A percentile compares a stretch with the other conserved stretches of the same genome.
These are phyloP conservation scores for Microdochium trichocladiopsis DNA, from an alignment of 2,329 filamentous ascomycete genomes.

Conservation along the genomic window DNA sequence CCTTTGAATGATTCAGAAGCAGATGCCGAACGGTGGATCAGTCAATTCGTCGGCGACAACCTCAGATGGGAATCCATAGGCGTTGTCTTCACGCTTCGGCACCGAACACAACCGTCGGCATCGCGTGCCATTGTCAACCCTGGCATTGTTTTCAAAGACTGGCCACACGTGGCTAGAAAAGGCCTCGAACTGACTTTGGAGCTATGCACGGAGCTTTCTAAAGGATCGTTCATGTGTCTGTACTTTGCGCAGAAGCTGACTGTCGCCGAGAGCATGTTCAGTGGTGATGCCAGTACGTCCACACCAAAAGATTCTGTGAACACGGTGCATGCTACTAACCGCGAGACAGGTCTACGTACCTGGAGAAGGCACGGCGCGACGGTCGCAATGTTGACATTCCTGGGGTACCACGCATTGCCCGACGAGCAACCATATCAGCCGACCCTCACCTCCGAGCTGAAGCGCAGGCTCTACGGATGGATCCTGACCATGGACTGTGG, in stretches of 20 bases:
- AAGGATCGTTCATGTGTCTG: constrained; percentile 15
- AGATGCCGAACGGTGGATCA: constrained; percentile 27
- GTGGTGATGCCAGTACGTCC: constrained; percentile 17
- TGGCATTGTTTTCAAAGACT: background rate
- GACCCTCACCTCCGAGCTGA: constrained; percentile 15
- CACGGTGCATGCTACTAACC: background rate
- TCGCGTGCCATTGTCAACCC: background rate
- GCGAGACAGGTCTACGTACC: constrained; percentile 14
- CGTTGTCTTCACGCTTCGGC: constrained; percentile 19
- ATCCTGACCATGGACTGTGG: constrained; percentile 21
- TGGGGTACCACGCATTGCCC: constrained; percentile 41
- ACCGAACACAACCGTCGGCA: background rate
- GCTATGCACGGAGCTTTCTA: constrained; percentile 15
- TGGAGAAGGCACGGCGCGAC: constrained; percentile 18
- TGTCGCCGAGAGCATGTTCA: constrained; percentile 10
- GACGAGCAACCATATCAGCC: constrained; percentile 14
- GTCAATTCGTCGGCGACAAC: constrained; percentile 27
- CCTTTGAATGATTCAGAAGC: constrained; percentile 26
- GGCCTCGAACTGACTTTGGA: constrained; percentile 9
- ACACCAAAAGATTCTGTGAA: background rate
- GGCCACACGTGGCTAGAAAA: constrained; percentile 2
- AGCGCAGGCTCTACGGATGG: constrained; percentile 21
- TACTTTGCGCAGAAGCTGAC: constrained; percentile 11
- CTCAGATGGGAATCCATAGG: constrained; percentile 37
- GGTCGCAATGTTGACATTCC: constrained; percentile 30